Base-by-base conservation (phyloP, 1,284 basidiomycete species). In the Boletus sp. region DNA sequence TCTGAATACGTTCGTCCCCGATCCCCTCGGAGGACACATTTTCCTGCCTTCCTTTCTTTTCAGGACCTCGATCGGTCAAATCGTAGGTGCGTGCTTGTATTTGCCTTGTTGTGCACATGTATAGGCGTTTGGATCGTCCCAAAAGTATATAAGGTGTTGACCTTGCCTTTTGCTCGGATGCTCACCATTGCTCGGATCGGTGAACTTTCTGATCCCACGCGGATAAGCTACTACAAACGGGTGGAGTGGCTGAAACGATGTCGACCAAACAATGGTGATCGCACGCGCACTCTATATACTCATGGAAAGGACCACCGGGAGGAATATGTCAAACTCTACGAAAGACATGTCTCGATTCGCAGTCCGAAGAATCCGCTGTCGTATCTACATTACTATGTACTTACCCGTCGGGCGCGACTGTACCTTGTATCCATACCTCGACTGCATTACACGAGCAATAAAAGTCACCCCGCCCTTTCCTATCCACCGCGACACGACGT, bases 401-500 rank as follows among this genome's bases (percentile, higher is more conserved):
- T 29, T 24, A 44, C 42, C 5, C 7, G 15, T 24, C 9, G 13
- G 20, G 39, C n/a, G 5, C 9, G 24, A 24, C 24, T 24, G 24
- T 24, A 24, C 24, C 24, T 35, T 7, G 16, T 36, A 83, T 71
- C 87, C 88, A 89, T 7, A 89, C 80, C 63, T 86, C 78, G 7
- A 87, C 76, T 33, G 71, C 69, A 39, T 78, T 80, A 4, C 76
- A 72, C 13, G 76, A 76, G 65, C 84, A 86, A 49, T 80, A 77
- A 67, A 89, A 89, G 16, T 63, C 63, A 0, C 83, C 88, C 83
- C 81, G 84, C 13, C 88, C 88, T 20, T 78, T 71, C 7, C 60
- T 51, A 60, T 82, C 76, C 50, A 82, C 77, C 33, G 71, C 61
- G 15, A 84, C 72, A 37, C 69, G 69, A n/a, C 74, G 76, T 31